Percentiles rank a stretch among this genome's conserved stretches.
phyloP scores from a whole-genome alignment of 1,284 basidiomycete genomes.

The Pseudozyma pruni region DNA sequence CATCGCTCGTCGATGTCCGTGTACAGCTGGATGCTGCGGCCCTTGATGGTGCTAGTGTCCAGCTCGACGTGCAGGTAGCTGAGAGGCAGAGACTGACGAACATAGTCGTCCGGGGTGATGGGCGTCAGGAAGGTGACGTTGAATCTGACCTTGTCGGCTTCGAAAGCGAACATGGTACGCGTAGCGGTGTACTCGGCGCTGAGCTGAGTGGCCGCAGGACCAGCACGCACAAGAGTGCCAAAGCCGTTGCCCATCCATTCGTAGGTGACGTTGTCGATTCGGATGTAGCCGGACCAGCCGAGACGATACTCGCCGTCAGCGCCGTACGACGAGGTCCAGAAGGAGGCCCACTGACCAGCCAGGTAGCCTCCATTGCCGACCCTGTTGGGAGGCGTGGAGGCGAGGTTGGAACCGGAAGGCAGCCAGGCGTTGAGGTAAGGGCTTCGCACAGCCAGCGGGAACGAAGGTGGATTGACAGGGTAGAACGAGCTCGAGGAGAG shows the following conservation, averaged over 20 bases:
- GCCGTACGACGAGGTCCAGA: slow-evolving; percentile 64
- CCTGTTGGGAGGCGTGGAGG: slow-evolving; percentile 55
- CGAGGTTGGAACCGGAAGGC: slow-evolving; percentile 49
- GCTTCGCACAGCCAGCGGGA: slow-evolving; percentile 58
- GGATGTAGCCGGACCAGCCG: slow-evolving; percentile 59
- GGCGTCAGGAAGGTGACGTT: slow-evolving; percentile 65
- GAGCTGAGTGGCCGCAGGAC: slow-evolving; percentile 57
- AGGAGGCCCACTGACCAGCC: slow-evolving; percentile 54
- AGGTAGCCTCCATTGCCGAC: slow-evolving; percentile 63
- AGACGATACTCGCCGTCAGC: slow-evolving; percentile 62
- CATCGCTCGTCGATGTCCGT: slow-evolving; percentile 63
- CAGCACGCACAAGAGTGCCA: slow-evolving; percentile 54
- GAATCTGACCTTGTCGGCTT: slow-evolving; percentile 60
- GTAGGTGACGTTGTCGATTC: slow-evolving; percentile 58
- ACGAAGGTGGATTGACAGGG: slow-evolving; percentile 61
- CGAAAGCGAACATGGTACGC: slow-evolving; percentile 61
- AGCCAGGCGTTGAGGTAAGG: slow-evolving; percentile 63
- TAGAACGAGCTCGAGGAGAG: slow-evolving; percentile 51
- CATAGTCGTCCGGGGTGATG: slow-evolving; percentile 60
- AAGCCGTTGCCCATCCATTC: slow-evolving; percentile 65
- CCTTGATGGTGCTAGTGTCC: slow-evolving; percentile 38
- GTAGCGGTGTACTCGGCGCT: slow-evolving; percentile 62
- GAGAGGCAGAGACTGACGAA: slow-evolving; percentile 63
- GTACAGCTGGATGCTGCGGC: slow-evolving; percentile 53
- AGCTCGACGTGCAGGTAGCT: slow-evolving; percentile 64